Evolutionary conservation across 2,329 filamentous ascomycete species (phyloP).

Genomic region (Neopestalotiopsis sp.): DNA sequence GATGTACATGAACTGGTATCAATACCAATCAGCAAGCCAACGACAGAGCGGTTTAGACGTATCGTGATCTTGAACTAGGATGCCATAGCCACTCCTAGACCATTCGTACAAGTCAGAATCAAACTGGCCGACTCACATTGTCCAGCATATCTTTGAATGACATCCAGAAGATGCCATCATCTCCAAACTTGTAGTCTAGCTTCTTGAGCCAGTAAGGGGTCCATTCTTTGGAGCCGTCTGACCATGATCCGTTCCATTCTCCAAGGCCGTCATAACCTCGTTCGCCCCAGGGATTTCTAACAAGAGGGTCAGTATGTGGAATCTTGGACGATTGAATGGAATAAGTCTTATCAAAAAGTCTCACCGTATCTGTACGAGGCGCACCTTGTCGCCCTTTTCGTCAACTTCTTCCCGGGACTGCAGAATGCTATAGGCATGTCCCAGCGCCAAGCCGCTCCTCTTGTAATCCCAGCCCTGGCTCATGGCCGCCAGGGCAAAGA

Average conservation of each 20-base stretch:
- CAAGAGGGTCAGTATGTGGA: neutral
- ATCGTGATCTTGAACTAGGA: too few relatives aligned
- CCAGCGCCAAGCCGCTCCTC: conserved; percentile 47
- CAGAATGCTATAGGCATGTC: conserved; percentile 59
- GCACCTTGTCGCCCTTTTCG: conserved; percentile 44
- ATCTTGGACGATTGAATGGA: neutral
- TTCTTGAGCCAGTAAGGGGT: conserved; percentile 74
- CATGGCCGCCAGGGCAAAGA: conserved; percentile 53
- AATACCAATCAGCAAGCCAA: too few relatives aligned
- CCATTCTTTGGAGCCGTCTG: conserved; percentile 77
- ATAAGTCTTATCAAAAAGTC: neutral
- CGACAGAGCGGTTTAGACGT: too few relatives aligned
- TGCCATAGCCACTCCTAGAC: too few relatives aligned
- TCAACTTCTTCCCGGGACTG: conserved; percentile 50
- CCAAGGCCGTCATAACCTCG: conserved; percentile 45
- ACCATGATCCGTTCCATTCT: conserved; percentile 78
- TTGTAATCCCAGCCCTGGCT: conserved; percentile 34
- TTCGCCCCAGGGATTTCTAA: conserved; percentile 75
- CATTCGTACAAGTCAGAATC: too few relatives aligned
- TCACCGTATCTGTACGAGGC: conserved; percentile 52
- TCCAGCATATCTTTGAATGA: conserved; percentile 49
- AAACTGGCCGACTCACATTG: conserved; percentile 26
- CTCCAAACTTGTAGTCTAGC: conserved; percentile 69
- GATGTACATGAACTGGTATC: conserved; percentile 43
- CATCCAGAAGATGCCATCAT: conserved; percentile 65